Evolutionary conservation across 192 early-diverging fungal genomes (phyloP), one percentile per base, ranked within the genome.

Genomic region (Coemansia sp.): DNA sequence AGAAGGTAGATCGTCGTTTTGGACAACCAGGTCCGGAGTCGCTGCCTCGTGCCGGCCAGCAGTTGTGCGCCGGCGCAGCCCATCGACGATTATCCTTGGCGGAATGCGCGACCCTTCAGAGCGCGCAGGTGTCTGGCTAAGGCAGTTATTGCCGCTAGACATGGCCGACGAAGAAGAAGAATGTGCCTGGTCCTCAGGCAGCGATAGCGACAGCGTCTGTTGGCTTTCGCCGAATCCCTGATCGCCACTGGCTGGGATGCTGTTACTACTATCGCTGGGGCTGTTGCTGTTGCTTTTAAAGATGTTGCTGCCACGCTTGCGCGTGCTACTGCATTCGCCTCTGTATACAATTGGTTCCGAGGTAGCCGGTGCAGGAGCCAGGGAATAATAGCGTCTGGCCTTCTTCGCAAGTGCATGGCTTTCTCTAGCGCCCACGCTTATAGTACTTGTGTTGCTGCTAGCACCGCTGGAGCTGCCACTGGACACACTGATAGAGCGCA

Each of bases 401-500:
- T 42, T 32, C 36, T 28, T 60, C 7, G 36, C 32, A 60, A 60
- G 36, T 8, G 30, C 31, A 30, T 22, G 57, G 34, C 36, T 7
- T 2, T 52, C 20, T 29, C 50, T 25, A 8, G 7, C 12, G 4
- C 42, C 14, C 10, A 16, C 10, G 50, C 40, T 45, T 45, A 7
- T 16, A 45, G 40, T 16, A 45, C 60, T 42, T 30, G 48, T 48
- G 28, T 42, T 36, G 60, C 60, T 61, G 52, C 42, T 59, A 45
- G 7, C 6, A 6, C 31, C 5, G 56, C 64, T 55, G 56, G 31
- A 63, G 60, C 50, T 36, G 18, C 58, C 66, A 28, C 57, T 60
- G 16, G 76, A 77, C 28, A 72, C 70, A 42, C 77, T 79, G 63
- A 80, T 80, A 18, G 77, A 75, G 50, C 73, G 77, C 73, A 80